Evolutionary conservation across 768 basidiomycete species (phyloP).

Genomic region (Butyriboletus loyo): DNA sequence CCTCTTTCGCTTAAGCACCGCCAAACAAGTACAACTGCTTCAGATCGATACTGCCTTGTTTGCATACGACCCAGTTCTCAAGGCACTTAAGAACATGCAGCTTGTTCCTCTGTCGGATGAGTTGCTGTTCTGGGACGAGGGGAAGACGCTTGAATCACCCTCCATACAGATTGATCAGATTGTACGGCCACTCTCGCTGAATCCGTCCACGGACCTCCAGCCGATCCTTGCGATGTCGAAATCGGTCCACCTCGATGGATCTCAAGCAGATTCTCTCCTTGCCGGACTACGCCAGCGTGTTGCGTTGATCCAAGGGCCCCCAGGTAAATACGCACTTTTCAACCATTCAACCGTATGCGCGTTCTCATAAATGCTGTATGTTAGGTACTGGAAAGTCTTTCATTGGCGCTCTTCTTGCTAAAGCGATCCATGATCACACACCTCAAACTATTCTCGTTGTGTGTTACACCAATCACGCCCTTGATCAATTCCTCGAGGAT

Average conservation of each 20-base stretch:
- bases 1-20: constrained; percentile 39
- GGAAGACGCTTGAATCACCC: constrained; percentile 9
- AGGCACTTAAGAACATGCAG: constrained; percentile 48
- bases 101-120: constrained; percentile 50
- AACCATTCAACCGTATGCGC: not conserved
- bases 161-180: constrained; percentile 10
- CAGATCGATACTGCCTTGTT: constrained; percentile 65
- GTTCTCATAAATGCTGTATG: not conserved
- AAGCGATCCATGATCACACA: constrained; percentile 50
- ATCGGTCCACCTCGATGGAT: constrained; percentile 46
- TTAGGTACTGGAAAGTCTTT: constrained; percentile 75
- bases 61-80: constrained; percentile 60
- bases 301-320: constrained; percentile 69
- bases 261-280: constrained; percentile 48
- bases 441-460: constrained; percentile 57
- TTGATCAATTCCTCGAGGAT: constrained; percentile 67
- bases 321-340: constrained; percentile 41
- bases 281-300: constrained; percentile 54
- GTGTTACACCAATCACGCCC: constrained; percentile 73
- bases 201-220: constrained; percentile 42
- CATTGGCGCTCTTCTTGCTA: constrained; percentile 65
- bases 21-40: constrained; percentile 41
- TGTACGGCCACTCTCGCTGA: constrained; percentile 24
- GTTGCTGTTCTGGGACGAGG: constrained; percentile 52
- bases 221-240: constrained; percentile 35